phyloP scores from a whole-genome alignment of 2,329 filamentous ascomycete species.

The Fusarium tanahbumbuense region DNA sequence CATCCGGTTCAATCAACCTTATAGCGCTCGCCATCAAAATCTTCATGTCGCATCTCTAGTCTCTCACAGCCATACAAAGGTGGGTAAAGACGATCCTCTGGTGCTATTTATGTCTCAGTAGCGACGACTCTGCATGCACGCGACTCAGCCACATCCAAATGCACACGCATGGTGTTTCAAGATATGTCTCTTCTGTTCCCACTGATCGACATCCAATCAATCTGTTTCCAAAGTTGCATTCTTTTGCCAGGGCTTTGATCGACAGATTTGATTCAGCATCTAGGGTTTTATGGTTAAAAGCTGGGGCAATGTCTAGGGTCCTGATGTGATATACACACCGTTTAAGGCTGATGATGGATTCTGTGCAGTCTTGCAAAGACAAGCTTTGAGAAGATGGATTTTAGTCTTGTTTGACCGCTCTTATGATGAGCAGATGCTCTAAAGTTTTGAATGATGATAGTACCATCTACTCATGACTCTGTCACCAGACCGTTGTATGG shows the following conservation, averaged over 20 bases:
- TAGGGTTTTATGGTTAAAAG: not conserved
- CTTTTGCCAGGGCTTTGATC: constrained; percentile 7
- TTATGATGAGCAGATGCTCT: constrained; percentile 11
- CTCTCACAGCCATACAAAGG: constrained; percentile 4
- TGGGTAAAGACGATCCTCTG: not conserved
- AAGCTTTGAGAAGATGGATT: not conserved
- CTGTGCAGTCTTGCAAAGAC: too few relatives aligned
- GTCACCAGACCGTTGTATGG: constrained; percentile 8
- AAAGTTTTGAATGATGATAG: constrained; percentile 3
- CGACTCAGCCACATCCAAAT: constrained; percentile 31
- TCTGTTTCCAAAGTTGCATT: constrained; percentile 4
- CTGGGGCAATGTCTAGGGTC: not conserved
- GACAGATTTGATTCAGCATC: not conserved
- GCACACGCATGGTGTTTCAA: constrained; percentile 31
- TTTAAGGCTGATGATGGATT: not conserved
- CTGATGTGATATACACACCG: constrained; percentile 1
- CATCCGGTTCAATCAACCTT: not conserved
- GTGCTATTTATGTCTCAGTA: constrained; percentile 35
- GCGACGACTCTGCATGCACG: constrained; percentile 11
- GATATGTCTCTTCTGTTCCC: constrained; percentile 18
- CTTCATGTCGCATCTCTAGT: not conserved
- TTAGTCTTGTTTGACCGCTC: constrained; percentile 15
- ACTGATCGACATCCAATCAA: constrained; percentile 18
- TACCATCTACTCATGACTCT: constrained; percentile 8
- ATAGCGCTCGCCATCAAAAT: not conserved